Percentiles rank a stretch among this genome's conserved stretches.
These are phyloP conservation scores for Asterochloris sp. DNA, from an alignment of 139 green algal species.

Conservation along the genomic window DNA sequence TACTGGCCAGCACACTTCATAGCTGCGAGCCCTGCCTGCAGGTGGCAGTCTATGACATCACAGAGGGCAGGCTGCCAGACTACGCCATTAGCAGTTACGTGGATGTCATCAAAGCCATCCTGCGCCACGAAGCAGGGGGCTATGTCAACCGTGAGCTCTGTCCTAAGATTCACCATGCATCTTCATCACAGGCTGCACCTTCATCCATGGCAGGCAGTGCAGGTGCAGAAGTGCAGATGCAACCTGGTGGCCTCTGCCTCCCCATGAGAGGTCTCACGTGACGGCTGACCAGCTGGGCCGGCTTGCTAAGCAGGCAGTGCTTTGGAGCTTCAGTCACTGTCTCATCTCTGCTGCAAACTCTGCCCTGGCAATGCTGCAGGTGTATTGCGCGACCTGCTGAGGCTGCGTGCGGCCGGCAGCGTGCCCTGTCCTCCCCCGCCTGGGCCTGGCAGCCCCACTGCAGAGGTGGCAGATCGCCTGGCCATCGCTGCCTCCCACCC, in stretches of 20 bases:
- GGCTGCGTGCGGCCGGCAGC: conserved; percentile 9
- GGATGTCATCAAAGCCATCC: conserved; percentile 54
- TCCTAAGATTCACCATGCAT: background rate
- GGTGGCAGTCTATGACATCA: conserved; percentile 71
- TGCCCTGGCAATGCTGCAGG: background rate
- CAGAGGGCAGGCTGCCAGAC: conserved; percentile 28
- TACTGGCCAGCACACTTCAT: too few species aligned
- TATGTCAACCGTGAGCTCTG: conserved; percentile 57
- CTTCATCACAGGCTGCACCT: background rate
- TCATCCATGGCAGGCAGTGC: background rate
- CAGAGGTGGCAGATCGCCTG: conserved; percentile 21
- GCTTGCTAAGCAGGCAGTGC: background rate
- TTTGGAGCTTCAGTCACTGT: background rate
- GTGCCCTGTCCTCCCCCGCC: conserved; percentile 22
- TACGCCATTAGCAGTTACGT: conserved; percentile 74
- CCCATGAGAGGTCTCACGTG: too few species aligned
- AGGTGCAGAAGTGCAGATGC: background rate
- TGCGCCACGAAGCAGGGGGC: conserved; percentile 29
- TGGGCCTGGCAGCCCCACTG: background rate
- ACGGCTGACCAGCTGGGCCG: background rate
- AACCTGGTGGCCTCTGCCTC: background rate
- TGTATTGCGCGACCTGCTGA: conserved; percentile 38
- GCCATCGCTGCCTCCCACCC: conserved; percentile 55
- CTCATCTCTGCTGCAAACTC: background rate
- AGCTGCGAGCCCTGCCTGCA: conserved; percentile 44